Conservation (phyloP, 257 asterid species). For the Ocimum tenuiflorum region DNA sequence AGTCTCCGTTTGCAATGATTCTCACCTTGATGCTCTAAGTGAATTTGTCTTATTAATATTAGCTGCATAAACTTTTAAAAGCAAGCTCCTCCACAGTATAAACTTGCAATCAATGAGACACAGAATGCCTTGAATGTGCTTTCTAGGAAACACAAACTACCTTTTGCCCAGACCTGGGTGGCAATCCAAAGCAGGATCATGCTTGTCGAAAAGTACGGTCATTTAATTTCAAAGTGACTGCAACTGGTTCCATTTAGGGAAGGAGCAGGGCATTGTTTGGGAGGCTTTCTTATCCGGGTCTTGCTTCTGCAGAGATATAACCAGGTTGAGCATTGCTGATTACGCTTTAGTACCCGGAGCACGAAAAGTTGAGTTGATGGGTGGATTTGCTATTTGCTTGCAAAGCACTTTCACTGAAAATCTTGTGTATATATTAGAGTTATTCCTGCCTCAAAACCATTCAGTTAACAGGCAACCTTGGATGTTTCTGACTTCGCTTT, state of each 20-base stretch:
- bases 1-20: background rate
- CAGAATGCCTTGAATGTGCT: conserved; percentile 24
- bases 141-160: conserved; percentile 14
- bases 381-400: conserved; percentile 24
- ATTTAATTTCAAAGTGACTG: conserved; percentile 23
- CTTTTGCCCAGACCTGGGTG: conserved; percentile 30
- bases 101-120: conserved; percentile 16
- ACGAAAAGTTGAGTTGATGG: conserved; percentile 10
- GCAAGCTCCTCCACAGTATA: conserved; percentile 13
- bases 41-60: background rate
- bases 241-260: conserved; percentile 14
- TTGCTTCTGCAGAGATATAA: conserved; percentile 26
- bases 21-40: background rate
- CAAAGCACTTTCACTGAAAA: background rate
- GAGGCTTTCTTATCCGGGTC: conserved; percentile 18
- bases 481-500: conserved; percentile 11
- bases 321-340: conserved; percentile 4
- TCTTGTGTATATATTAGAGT: conserved; percentile 18
- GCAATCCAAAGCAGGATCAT: conserved; percentile 18
- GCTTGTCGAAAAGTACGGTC: background rate
- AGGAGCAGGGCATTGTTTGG: conserved; percentile 21
- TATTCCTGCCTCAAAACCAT: conserved; percentile 16
- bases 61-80: background rate
- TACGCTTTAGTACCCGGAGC: conserved; percentile 22
- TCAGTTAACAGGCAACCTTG: background rate